phyloP scores from a whole-genome alignment of 2,329 filamentous ascomycete genomes.

The Fusarium sp. region DNA sequence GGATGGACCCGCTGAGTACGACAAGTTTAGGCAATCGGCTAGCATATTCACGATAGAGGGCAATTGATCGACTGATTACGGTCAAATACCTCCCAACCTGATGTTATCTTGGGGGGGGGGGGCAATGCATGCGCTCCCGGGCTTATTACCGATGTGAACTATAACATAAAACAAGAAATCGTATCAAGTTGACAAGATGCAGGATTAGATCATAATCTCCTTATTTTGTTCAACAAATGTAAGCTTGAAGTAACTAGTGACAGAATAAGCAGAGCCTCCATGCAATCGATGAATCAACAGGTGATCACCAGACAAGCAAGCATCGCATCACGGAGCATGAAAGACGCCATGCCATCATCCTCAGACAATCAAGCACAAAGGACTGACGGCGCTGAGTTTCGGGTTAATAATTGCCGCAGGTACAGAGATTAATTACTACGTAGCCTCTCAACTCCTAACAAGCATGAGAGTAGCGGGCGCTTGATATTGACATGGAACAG shows the following conservation, averaged over 20 bases:
- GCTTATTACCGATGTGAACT: constrained; percentile 21
- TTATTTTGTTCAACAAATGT: constrained; percentile 23
- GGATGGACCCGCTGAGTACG: constrained; percentile 40
- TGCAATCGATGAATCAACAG: constrained; percentile 26
- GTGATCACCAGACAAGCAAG: constrained; percentile 26
- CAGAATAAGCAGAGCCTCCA: constrained; percentile 40
- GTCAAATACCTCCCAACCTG: constrained; percentile 39
- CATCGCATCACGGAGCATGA: constrained; percentile 27
- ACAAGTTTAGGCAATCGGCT: constrained; percentile 43
- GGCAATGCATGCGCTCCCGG: constrained; percentile 27
- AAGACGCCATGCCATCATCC: constrained; percentile 37
- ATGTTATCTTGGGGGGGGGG: constrained; percentile 43
- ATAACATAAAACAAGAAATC: constrained; percentile 33
- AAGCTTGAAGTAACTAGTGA: constrained; percentile 28
- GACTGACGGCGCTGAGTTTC: constrained; percentile 11
- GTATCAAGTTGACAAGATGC: constrained; percentile 24
- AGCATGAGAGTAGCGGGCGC: constrained; percentile 26
- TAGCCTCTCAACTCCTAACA: constrained; percentile 14
- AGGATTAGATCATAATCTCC: constrained; percentile 30
- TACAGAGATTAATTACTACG: constrained; percentile 3
- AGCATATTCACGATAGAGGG: constrained; percentile 32
- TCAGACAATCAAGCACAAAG: constrained; percentile 6
- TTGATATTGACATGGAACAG: constrained; percentile 33
- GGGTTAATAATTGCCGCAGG: constrained; percentile 40
- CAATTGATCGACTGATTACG: constrained; percentile 49